phyloP scores from a whole-genome alignment of 2,329 filamentous ascomycete genomes.

The Ceratocystis papillata region DNA sequence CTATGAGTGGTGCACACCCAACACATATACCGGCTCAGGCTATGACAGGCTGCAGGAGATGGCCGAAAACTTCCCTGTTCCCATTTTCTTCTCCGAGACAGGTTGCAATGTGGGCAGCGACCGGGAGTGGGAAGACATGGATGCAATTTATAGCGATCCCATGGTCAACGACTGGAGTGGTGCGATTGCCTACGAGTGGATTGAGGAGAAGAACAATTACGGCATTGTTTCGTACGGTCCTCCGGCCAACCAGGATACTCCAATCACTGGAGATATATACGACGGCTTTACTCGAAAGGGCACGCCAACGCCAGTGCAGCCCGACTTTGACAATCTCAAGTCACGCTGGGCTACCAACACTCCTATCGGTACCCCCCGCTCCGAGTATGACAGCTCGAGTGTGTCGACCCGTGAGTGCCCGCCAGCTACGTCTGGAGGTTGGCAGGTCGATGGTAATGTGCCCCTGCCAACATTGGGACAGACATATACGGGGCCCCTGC shows the following conservation, averaged over 20 bases:
- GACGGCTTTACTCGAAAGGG: conserved; percentile 62
- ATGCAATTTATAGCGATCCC: conserved; percentile 60
- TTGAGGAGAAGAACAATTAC: conserved; percentile 72
- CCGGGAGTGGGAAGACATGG: conserved; percentile 59
- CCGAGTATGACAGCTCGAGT: conserved; percentile 52
- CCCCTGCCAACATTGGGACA: conserved; percentile 59
- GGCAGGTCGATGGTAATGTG: conserved; percentile 61
- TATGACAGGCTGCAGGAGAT: conserved; percentile 59
- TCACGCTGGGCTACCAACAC: conserved; percentile 62
- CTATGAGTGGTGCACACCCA: conserved; percentile 65
- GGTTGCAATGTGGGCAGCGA: conserved; percentile 59
- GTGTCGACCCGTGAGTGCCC: conserved; percentile 60
- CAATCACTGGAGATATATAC: conserved; percentile 38
- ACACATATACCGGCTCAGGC: conserved; percentile 51
- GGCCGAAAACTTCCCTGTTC: conserved; percentile 62
- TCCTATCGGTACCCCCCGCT: conserved; percentile 56
- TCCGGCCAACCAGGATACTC: conserved; percentile 40
- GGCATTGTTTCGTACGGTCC: conserved; percentile 68
- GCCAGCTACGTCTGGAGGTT: conserved; percentile 53
- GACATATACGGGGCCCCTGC: conserved; percentile 31
- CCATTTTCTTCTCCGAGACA: conserved; percentile 82
- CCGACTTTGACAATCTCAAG: conserved; percentile 71
- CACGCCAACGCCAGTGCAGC: conserved; percentile 58
- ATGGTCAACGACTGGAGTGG: conserved; percentile 66
- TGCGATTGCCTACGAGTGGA: conserved; percentile 82